Evolutionary conservation across 495 filamentous ascomycete genomes (phyloP), one percentile per base, ranked within the genome.

Genomic region (Collariella sp.): DNA sequence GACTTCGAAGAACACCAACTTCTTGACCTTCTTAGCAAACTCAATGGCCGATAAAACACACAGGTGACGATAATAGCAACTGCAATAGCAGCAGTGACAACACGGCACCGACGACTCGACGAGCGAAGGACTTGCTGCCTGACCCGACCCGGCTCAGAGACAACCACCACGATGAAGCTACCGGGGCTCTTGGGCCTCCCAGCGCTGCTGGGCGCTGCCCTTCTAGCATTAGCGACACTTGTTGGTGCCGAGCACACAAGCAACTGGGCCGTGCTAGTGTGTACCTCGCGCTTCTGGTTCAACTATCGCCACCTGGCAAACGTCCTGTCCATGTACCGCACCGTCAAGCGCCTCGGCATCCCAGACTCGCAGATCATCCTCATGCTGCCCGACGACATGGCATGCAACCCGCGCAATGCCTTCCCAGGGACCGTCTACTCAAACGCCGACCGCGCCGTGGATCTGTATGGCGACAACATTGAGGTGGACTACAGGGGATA

Each of bases 221-320:
- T 83, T 57, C 61, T 79, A 49, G 62, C 70, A 42, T 57, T 74
- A 43, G 52, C 67, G 29, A 56, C 61, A 11, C 61, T 65, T 29
- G 75, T 76, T 34, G 62, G 72, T 26, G 83, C 85, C 54, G 87
- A 93, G 55, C 93, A 98, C 70, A 97, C 94, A 1, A 95, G 87
- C 58, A 98, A 98, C 68, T 98, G 94, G 94, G 93, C 93, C 3
- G 93, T 98, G 43, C 83, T 98, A 7, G 93, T 98, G 34, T 91
- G 86, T 42, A 98, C 93, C n/a, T 97, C 94, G 7, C 86, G 93
- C 52, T 98, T 98, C 76, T 98, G 93, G 93, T 98, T 98, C 82
- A 98, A 98, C 74, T 98, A 98, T 74, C 87, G 93, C 39, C 93
- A 98, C 65, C 83, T 98, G 35, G 91, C 94, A 65, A 98, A 98